phyloP scores from a whole-genome alignment of 192 early-diverging fungal species.

The Anaeromyces robustus region DNA sequence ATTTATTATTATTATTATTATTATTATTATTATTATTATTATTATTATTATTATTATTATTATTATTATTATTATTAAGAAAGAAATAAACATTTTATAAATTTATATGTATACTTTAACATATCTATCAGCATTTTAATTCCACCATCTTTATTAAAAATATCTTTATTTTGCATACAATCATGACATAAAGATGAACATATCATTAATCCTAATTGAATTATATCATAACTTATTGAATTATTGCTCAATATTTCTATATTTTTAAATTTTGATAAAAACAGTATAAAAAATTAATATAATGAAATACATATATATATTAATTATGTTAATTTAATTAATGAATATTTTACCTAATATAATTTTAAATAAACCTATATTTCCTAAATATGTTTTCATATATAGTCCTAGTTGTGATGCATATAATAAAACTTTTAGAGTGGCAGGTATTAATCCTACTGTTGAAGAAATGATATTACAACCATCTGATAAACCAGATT shows the following conservation, averaged over 20 bases:
- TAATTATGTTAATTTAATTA: too few species aligned
- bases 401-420: not conserved
- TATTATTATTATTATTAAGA: too few species aligned
- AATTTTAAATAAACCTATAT: not conserved
- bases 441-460: not conserved
- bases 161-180: not conserved
- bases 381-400: not conserved
- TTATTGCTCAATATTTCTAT: not conserved
- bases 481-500: not conserved
- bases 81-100: too few species aligned
- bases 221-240: not conserved
- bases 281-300: too few species aligned
- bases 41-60: too few species aligned
- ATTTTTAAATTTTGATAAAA: too few species aligned
- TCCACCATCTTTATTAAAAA: not conserved
- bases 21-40: too few species aligned
- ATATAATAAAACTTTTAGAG: not conserved
- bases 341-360: not conserved
- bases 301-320: too few species aligned
- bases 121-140: not conserved
- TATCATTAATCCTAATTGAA: not conserved
- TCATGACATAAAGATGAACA: not conserved
- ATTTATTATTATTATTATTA: too few species aligned
- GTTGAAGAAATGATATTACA: not conserved
- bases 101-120: not conserved